These are phyloP conservation scores for Dioscorea cayenensis DNA, from an alignment of 116 monocot genomes.

Conservation along the genomic window DNA sequence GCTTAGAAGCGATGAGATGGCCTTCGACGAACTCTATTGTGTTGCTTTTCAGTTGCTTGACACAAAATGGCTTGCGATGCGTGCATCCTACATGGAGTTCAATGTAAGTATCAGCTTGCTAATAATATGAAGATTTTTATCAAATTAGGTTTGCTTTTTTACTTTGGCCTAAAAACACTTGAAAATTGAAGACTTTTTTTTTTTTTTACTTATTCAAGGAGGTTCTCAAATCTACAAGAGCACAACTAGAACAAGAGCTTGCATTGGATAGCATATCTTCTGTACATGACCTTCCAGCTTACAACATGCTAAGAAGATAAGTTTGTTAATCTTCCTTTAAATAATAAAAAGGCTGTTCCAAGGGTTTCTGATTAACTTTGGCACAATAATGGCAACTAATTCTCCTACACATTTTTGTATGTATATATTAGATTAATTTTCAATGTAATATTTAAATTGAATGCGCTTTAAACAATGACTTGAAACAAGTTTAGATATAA, in stretches of 20 bases:
- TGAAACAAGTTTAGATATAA: too few relatives aligned
- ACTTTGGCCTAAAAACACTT: not conserved
- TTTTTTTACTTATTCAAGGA: conserved; percentile 44
- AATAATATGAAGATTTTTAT: not conserved
- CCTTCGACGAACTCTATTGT: conserved; percentile 87
- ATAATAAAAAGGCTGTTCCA: too few relatives aligned
- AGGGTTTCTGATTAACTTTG: too few relatives aligned
- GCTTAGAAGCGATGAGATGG: conserved; percentile 57
- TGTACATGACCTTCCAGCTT: conserved; percentile 62
- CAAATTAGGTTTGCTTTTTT: not conserved
- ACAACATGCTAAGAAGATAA: conserved; percentile 36
- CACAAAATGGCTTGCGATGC: conserved; percentile 80
- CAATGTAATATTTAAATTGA: too few relatives aligned
- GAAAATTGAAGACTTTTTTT: not conserved
- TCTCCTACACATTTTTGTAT: too few relatives aligned
- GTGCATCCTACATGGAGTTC: conserved; percentile 55
- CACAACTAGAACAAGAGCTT: conserved; percentile 77
- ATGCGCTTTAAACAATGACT: too few relatives aligned
- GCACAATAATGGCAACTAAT: too few relatives aligned
- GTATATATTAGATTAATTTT: too few relatives aligned
- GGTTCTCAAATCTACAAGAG: conserved; percentile 72
- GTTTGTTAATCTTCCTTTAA: not conserved
- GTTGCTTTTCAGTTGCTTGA: conserved; percentile 83
- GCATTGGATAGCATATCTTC: conserved; percentile 36
- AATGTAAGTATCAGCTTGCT: conserved; percentile 21